These are phyloP conservation scores for Cyclocybe aegerita DNA, from an alignment of 768 basidiomycete genomes.

Conservation along the genomic window DNA sequence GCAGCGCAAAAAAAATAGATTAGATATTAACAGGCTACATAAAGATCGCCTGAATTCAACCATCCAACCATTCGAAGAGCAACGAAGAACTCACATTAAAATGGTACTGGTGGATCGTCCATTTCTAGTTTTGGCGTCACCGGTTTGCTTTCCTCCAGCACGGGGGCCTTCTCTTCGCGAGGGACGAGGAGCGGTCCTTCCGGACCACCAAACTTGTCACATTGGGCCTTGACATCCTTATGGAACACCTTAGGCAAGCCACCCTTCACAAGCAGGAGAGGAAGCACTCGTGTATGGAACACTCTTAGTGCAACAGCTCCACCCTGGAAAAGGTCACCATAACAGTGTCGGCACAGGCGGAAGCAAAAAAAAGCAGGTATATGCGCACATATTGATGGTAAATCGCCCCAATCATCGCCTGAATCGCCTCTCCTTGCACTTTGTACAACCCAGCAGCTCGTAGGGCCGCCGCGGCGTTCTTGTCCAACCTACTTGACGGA, in stretches of 20 bases:
- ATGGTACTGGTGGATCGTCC: too few relatives aligned
- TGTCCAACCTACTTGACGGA: conserved; percentile 30
- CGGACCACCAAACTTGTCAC: conserved; percentile 50
- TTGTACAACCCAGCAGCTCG: conserved; percentile 70
- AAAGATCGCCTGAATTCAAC: too few relatives aligned
- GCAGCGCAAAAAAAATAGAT: too few relatives aligned
- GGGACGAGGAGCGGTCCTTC: conserved; percentile 28
- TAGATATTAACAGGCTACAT: too few relatives aligned
- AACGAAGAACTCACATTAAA: too few relatives aligned
- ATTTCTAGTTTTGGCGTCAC: too few relatives aligned
- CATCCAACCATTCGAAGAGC: too few relatives aligned
- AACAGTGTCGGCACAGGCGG: conserved; percentile 2
- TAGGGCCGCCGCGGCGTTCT: conserved; percentile 35
- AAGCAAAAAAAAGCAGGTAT: neutral
- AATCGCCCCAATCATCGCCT: conserved; percentile 74
- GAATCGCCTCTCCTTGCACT: conserved; percentile 74
- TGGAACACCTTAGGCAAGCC: conserved; percentile 51
- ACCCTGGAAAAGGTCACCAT: conserved; percentile 31
- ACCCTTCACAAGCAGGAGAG: conserved; percentile 36
- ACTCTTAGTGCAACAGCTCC: conserved; percentile 46
- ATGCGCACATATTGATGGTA: conserved; percentile 75
- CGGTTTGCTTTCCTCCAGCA: too few relatives aligned
- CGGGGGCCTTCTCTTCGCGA: too few relatives aligned
- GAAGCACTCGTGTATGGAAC: conserved; percentile 51
- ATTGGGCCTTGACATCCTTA: conserved; percentile 40